Conservation (phyloP, 495 filamentous ascomycete genomes). For the Aspergillus saccharolyticus region DNA sequence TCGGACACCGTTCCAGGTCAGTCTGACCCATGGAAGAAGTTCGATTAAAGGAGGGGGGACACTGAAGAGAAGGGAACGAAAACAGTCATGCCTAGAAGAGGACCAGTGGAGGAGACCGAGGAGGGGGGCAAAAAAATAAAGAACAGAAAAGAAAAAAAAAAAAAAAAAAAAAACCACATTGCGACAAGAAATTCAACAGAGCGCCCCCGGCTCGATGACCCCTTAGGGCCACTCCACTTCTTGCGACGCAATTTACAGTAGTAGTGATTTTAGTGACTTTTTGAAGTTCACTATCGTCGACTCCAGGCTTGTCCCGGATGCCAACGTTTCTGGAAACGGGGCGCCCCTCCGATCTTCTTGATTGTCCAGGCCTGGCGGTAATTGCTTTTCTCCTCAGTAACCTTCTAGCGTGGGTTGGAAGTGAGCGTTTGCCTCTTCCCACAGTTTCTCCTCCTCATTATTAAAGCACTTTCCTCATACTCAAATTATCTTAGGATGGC, state of each 20-base stretch:
- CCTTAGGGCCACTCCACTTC: constrained; percentile 3
- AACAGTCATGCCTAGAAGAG: neutral
- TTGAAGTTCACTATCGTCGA: neutral
- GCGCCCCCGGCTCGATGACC: constrained; percentile 4
- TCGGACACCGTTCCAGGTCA: constrained; percentile 7
- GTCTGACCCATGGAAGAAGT: constrained; percentile 5
- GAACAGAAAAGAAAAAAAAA: too few relatives aligned
- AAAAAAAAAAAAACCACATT: constrained; percentile 3
- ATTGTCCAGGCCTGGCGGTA: neutral
- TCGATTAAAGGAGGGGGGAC: constrained; percentile 5
- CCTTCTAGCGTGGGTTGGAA: neutral
- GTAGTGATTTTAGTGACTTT: neutral
- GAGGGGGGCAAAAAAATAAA: constrained; percentile 8
- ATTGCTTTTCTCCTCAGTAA: neutral
- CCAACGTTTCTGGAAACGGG: neutral
- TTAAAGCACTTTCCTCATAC: neutral
- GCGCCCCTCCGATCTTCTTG: too few relatives aligned
- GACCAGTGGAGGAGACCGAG: neutral
- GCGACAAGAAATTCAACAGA: constrained; percentile 1
- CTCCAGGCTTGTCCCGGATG: neutral
- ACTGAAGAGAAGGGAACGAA: neutral
- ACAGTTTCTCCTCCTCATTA: neutral
- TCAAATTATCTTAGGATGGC: too few relatives aligned
- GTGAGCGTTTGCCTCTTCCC: neutral
- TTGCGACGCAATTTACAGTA: neutral